phyloP scores from a whole-genome alignment of 73 alveolate genomes.

The Durusdinium trenchii region DNA sequence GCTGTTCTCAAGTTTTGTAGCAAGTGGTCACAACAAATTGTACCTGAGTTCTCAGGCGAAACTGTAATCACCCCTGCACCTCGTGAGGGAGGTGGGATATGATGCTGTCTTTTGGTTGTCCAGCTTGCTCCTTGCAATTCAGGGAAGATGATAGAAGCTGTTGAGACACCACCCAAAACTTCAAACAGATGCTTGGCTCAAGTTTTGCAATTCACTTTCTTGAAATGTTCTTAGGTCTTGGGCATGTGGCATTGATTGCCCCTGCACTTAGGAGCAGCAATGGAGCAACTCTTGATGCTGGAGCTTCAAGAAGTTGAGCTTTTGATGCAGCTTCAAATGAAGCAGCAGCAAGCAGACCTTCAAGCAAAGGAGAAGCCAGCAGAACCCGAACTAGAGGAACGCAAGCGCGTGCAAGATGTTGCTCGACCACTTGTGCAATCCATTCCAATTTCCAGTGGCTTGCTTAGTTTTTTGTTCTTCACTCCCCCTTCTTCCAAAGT shows the following conservation, averaged over 20 bases:
- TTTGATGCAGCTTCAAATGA: background rate
- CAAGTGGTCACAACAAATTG: too few relatives aligned
- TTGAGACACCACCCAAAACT: background rate
- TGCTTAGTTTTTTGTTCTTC: background rate
- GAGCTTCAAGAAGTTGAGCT: background rate
- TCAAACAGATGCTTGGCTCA: background rate
- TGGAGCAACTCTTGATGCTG: background rate
- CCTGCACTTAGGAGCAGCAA: background rate
- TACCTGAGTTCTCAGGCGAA: too few relatives aligned
- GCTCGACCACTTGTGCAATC: background rate
- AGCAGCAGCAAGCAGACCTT: background rate
- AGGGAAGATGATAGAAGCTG: too few relatives aligned
- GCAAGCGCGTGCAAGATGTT: background rate
- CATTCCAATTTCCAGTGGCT: background rate
- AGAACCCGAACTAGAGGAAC: background rate
- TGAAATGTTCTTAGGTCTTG: background rate
- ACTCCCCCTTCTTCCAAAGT: background rate
- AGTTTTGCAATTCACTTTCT: background rate
- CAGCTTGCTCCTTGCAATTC: too few relatives aligned
- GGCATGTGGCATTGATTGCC: background rate
- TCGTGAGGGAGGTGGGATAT: too few relatives aligned
- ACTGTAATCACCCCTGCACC: too few relatives aligned
- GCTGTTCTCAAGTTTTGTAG: too few relatives aligned
- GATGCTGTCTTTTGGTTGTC: background rate
- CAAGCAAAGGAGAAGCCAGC: background rate